Evolutionary conservation across 192 early-diverging fungal genomes (phyloP).

Genomic region (Endogone sp.): DNA sequence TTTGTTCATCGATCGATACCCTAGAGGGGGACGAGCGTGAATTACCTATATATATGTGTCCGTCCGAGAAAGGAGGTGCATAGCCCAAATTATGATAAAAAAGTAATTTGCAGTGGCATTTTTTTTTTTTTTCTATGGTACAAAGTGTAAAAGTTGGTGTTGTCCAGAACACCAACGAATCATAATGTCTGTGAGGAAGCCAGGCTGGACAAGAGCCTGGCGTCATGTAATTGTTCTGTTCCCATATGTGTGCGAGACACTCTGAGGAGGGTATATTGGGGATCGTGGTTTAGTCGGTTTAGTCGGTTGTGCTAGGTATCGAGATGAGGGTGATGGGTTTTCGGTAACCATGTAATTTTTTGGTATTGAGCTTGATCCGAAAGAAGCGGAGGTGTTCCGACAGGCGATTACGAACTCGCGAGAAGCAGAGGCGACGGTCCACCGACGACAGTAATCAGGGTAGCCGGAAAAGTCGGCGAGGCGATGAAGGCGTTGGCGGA

Average conservation of each 20-base stretch:
- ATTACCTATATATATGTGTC: neutral
- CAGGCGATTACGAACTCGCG: neutral
- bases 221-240: neutral
- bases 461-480: neutral
- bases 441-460: neutral
- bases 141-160: neutral
- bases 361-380: no score
- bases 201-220: neutral
- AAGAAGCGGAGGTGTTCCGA: no score
- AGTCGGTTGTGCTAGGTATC: no score
- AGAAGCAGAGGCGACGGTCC: neutral
- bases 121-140: neutral
- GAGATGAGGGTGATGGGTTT: no score
- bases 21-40: neutral
- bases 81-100: neutral
- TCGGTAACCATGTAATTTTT: no score
- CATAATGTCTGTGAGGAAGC: neutral
- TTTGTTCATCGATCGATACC: neutral
- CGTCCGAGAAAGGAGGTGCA: neutral
- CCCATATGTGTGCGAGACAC: neutral
- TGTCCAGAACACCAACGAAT: neutral
- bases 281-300: neutral
- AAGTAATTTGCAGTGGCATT: neutral
- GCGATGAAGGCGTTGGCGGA: neutral
- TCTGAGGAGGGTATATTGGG: neutral